phyloP scores from a whole-genome alignment of 257 asterid genomes.

The Gentiana macrophylla region DNA sequence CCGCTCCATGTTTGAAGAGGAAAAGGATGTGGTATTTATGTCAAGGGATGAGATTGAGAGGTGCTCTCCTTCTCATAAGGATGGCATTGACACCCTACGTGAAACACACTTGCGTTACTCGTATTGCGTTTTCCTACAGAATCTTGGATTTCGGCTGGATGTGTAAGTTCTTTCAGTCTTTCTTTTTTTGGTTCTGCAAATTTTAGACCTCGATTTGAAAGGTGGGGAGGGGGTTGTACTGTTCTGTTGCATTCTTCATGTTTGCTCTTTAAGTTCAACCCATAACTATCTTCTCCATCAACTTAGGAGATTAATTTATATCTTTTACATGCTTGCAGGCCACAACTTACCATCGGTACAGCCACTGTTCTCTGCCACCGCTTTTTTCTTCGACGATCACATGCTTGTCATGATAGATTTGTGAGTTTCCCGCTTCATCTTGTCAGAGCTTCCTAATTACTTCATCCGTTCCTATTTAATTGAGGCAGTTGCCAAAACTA shows the following conservation, averaged over 20 bases:
- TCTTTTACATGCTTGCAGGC: constrained; percentile 37
- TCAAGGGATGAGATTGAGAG: constrained; percentile 88
- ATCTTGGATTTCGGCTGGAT: constrained; percentile 76
- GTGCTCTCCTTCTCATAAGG: constrained; percentile 89
- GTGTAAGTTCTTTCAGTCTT: constrained; percentile 38
- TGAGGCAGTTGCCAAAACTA: too few species aligned
- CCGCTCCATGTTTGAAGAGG: constrained; percentile 67
- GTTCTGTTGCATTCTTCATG: too few species aligned
- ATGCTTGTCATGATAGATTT: constrained; percentile 93
- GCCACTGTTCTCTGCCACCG: constrained; percentile 97
- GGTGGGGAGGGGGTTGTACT: too few species aligned
- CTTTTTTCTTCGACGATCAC: constrained; percentile 81
- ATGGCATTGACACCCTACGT: constrained; percentile 70
- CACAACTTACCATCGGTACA: constrained; percentile 89
- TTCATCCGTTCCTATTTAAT: too few species aligned
- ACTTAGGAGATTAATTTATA: too few species aligned
- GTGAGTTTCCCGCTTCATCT: constrained; percentile 31
- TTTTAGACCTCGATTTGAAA: too few species aligned
- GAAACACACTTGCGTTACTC: constrained; percentile 87
- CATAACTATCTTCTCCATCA: too few species aligned
- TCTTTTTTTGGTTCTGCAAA: not conserved
- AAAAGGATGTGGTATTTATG: constrained; percentile 44
- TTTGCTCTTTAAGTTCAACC: not conserved
- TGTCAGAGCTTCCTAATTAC: too few species aligned
- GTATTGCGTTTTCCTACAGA: constrained; percentile 86